A percentile compares a stretch with the other conserved stretches of the same genome.
These are phyloP conservation scores for Bassia scoparia DNA, from an alignment of 148 eudicot species.

Conservation along the genomic window DNA sequence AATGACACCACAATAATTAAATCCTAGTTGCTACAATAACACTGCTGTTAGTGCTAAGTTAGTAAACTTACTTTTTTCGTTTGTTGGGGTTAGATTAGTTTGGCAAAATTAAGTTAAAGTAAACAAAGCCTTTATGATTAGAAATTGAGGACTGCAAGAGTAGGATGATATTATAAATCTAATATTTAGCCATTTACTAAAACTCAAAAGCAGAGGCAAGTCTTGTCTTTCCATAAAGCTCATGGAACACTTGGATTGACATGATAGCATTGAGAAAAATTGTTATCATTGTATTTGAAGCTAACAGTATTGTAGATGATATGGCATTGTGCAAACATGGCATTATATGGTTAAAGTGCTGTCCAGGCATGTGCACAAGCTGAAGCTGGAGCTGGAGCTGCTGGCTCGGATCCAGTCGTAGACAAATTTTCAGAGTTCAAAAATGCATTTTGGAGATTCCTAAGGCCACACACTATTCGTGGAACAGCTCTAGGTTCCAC, in stretches of 20 bases:
- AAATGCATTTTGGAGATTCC: conserved; percentile 91
- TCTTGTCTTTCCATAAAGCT: no score
- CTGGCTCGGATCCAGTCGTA: conserved; percentile 64
- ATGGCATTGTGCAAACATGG: conserved; percentile 8
- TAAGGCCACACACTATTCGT: conserved; percentile 96
- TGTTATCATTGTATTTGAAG: not conserved
- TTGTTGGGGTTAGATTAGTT: no score
- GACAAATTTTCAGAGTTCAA: conserved; percentile 58
- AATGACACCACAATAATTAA: no score
- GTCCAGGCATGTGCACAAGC: conserved; percentile 70
- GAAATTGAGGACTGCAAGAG: not conserved
- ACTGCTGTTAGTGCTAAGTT: no score
- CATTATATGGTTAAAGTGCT: conserved; percentile 9
- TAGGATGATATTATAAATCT: not conserved
- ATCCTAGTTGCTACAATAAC: no score
- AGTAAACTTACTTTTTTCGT: no score
- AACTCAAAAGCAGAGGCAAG: no score
- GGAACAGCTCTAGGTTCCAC: conserved; percentile 89
- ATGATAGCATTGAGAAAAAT: not conserved
- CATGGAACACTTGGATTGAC: no score
- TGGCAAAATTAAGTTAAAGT: no score
- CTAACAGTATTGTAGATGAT: not conserved
- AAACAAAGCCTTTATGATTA: no score
- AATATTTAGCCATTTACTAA: not conserved
- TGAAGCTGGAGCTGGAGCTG: conserved; percentile 80